Evolutionary conservation across 805 yeast genomes (phyloP).

Genomic region (Kuraishia hungarica): DNA sequence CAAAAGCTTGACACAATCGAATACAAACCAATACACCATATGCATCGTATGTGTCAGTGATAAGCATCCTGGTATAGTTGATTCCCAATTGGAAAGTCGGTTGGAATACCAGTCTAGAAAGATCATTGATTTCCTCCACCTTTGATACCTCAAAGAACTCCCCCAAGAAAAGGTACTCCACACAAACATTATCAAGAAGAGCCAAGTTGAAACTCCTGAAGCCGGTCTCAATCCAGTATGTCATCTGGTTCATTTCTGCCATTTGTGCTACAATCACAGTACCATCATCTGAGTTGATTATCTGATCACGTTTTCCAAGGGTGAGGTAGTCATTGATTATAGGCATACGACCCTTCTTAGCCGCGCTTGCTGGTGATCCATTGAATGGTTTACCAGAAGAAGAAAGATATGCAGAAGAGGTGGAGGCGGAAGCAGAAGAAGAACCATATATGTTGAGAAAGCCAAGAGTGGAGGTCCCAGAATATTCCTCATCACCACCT

Average conservation of each 20-base stretch:
- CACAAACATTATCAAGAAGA: constrained; percentile 64
- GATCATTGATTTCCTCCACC: constrained; percentile 35
- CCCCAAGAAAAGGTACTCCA: constrained; percentile 64
- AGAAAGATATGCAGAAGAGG: not conserved
- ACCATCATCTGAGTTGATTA: constrained; percentile 45
- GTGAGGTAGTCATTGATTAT: constrained; percentile 44
- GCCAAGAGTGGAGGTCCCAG: constrained; percentile 1
- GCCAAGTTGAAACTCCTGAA: constrained; percentile 69
- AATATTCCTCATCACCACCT: constrained; percentile 2
- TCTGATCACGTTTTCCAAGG: constrained; percentile 51
- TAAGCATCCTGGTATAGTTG: constrained; percentile 32
- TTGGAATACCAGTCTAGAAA: constrained; percentile 42
- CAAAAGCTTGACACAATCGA: constrained; percentile 57
- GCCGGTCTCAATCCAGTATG: constrained; percentile 64
- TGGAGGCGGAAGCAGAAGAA: not conserved
- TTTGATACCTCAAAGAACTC: constrained; percentile 55
- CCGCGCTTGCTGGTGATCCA: not conserved
- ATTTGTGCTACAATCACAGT: constrained; percentile 75
- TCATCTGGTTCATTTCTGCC: constrained; percentile 65
- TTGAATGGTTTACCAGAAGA: not conserved
- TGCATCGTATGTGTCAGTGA: constrained; percentile 48
- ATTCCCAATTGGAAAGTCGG: constrained; percentile 44
- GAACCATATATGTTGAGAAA: constrained; percentile 5
- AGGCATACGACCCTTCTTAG: not conserved
- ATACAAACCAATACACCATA: constrained; percentile 75